phyloP scores from a whole-genome alignment of 495 filamentous ascomycete genomes.

The Hypomontagnella submonticulosa region DNA sequence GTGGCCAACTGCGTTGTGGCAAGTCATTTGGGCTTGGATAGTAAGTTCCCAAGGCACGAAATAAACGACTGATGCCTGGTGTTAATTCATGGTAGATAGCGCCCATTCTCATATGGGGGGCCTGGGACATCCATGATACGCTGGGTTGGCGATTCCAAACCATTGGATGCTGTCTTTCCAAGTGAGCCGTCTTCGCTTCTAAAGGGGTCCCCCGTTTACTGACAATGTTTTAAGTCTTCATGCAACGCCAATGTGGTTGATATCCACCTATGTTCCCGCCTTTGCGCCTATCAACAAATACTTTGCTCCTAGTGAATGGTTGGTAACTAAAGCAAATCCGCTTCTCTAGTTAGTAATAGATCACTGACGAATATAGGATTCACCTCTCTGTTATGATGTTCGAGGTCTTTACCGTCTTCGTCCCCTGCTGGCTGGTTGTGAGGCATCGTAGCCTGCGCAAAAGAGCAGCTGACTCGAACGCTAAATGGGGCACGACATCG shows the following conservation, averaged over 20 bases:
- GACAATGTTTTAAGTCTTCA: conserved; percentile 59
- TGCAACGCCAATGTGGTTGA: conserved; percentile 74
- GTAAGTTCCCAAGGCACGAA: conserved; percentile 62
- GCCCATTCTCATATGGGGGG: conserved; percentile 55
- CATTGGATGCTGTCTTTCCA: conserved; percentile 66
- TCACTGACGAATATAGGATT: conserved; percentile 54
- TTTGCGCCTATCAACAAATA: conserved; percentile 66
- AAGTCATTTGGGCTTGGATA: conserved; percentile 72
- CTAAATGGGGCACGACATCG: conserved; percentile 27
- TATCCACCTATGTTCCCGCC: conserved; percentile 66
- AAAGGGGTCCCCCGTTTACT: neutral
- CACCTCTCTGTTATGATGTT: conserved; percentile 64
- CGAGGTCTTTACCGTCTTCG: conserved; percentile 64
- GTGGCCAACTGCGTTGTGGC: conserved; percentile 73
- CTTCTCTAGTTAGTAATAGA: neutral
- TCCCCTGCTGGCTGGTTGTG: conserved; percentile 63
- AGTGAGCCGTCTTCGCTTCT: conserved; percentile 47
- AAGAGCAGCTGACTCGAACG: conserved; percentile 42
- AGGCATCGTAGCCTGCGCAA: conserved; percentile 54
- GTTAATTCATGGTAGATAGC: conserved; percentile 43
- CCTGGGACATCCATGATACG: conserved; percentile 67
- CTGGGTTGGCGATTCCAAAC: conserved; percentile 77
- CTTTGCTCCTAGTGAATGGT: conserved; percentile 68
- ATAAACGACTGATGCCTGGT: conserved; percentile 54
- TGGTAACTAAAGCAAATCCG: conserved; percentile 33